These are phyloP conservation scores for Persicaria maculosa DNA, from an alignment of 148 eudicot species.

Conservation along the genomic window DNA sequence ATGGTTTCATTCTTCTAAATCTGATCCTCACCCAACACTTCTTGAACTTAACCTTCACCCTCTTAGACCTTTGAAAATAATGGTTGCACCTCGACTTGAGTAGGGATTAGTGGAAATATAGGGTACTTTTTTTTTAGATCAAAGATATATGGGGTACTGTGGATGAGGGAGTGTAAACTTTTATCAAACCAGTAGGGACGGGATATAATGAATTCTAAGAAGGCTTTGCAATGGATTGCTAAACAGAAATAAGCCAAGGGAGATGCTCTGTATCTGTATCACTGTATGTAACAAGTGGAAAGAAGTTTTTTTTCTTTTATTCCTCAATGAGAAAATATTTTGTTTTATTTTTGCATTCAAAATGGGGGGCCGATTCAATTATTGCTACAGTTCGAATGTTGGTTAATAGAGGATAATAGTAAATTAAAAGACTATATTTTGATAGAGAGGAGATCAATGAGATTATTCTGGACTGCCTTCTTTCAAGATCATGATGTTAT, in stretches of 20 bases:
- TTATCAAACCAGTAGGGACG: background rate
- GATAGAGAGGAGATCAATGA: background rate
- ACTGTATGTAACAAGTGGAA: background rate
- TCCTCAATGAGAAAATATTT: background rate
- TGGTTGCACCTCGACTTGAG: background rate
- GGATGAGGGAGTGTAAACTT: background rate
- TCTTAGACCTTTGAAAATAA: background rate
- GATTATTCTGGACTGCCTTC: background rate
- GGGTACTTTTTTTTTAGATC: no score
- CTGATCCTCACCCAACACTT: background rate
- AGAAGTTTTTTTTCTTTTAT: background rate
- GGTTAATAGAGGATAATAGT: background rate
- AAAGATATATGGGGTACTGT: background rate
- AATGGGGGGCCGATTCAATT: background rate
- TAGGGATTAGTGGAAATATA: background rate
- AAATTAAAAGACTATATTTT: background rate
- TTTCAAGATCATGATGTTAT: background rate
- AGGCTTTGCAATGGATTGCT: background rate
- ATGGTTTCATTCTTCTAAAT: background rate
- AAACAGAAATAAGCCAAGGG: background rate
- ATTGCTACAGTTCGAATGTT: background rate
- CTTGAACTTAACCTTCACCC: background rate
- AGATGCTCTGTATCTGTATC: background rate
- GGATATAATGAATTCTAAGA: background rate
- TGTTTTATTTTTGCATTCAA: background rate